Conservation (phyloP, 306 rosid species). For the Pterocarpus macrocarpus region DNA sequence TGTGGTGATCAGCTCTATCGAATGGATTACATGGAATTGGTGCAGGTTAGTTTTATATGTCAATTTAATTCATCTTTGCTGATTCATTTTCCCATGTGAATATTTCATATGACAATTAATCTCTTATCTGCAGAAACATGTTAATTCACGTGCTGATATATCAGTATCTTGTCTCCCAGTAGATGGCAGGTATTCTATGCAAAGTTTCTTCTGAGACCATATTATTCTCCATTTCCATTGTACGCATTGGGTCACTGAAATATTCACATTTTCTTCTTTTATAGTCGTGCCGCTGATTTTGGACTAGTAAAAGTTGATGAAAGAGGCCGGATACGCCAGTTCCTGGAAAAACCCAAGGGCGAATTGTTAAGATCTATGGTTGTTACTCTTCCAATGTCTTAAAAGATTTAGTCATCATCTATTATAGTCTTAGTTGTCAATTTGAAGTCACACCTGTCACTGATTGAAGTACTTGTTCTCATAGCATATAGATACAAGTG, state of each 20-base stretch:
- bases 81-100: slow-evolving; percentile 26
- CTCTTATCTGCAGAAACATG: slow-evolving; percentile 56
- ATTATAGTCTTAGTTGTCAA: slow-evolving; percentile 23
- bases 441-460: slow-evolving; percentile 26
- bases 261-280: slow-evolving; percentile 30
- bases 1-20: slow-evolving; percentile 68
- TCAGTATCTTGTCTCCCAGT: slow-evolving; percentile 63
- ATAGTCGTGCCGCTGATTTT: slow-evolving; percentile 64
- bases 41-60: slow-evolving; percentile 46
- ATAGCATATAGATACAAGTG: slow-evolving; percentile 62
- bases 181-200: slow-evolving; percentile 56
- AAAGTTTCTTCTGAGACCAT: slow-evolving; percentile 34
- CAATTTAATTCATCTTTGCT: slow-evolving; percentile 23
- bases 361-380: slow-evolving; percentile 63
- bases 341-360: slow-evolving; percentile 65
- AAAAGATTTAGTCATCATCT: slow-evolving; percentile 23
- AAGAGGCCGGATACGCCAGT: slow-evolving; percentile 55
- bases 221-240: neutral
- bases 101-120: slow-evolving; percentile 37
- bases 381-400: slow-evolving; percentile 47
- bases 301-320: slow-evolving; percentile 64
- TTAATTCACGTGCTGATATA: slow-evolving; percentile 59
- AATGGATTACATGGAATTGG: slow-evolving; percentile 66
- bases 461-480: slow-evolving; percentile 46
- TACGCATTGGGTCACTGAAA: neutral